A percentile compares a stretch with the other conserved stretches of the same genome.
These are phyloP conservation scores for Bipolaris cookei DNA, from an alignment of 2,329 filamentous ascomycete species.

Conservation along the genomic window DNA sequence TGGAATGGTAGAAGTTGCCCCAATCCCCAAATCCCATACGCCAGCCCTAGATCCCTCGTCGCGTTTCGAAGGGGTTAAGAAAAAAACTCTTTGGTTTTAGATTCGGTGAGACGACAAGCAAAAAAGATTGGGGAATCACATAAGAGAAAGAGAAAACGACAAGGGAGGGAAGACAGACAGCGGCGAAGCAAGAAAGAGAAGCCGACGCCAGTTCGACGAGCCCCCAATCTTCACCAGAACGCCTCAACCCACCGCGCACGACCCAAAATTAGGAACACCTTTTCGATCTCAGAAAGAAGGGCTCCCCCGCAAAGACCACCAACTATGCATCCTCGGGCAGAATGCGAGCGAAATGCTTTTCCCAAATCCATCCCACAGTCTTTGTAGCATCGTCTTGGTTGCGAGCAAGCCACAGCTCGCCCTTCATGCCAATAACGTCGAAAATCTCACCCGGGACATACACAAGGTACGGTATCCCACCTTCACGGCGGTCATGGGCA, in stretches of 20 bases:
- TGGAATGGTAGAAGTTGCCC: not conserved
- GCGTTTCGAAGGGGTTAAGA: conserved; percentile 1
- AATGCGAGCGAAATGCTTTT: conserved; percentile 79
- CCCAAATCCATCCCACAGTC: conserved; percentile 97
- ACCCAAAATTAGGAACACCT: conserved; percentile 1
- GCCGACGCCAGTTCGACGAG: not conserved
- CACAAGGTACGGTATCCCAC: conserved; percentile 92
- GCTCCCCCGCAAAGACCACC: not conserved
- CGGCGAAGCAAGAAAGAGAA: not conserved
- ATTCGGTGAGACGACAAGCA: not conserved
- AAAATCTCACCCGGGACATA: conserved; percentile 86
- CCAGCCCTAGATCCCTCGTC: conserved; percentile 12
- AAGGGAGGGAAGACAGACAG: not conserved
- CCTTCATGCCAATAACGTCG: conserved; percentile 87
- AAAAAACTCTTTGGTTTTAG: not conserved
- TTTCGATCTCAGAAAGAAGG: not conserved
- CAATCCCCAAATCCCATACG: conserved; percentile 3
- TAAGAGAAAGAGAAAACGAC: conserved; percentile 11
- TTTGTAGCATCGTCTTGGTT: conserved; percentile 89
- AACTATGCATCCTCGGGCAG: conserved; percentile 44
- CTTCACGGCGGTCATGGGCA: conserved; percentile 86
- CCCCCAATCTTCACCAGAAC: conserved; percentile 3
- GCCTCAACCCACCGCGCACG: not conserved
- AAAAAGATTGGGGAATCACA: conserved; percentile 23
- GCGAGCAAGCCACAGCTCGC: conserved; percentile 94